Evolutionary conservation across 2,329 filamentous ascomycete species (phyloP).

Genomic region (Bipolaris bicolor): DNA sequence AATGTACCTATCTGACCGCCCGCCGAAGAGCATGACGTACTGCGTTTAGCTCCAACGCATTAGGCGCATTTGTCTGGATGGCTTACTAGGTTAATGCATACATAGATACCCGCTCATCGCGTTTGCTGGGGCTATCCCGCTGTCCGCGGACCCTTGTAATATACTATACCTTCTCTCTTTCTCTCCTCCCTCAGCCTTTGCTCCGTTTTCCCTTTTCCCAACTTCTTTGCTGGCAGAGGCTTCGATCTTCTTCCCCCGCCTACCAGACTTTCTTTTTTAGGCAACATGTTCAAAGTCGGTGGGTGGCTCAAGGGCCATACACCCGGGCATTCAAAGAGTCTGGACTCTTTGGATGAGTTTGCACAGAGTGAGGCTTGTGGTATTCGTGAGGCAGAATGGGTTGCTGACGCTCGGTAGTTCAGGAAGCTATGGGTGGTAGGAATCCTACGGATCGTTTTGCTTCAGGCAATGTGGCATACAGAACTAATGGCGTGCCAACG

Average conservation of each 20-base stretch:
- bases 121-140: constrained; percentile 2
- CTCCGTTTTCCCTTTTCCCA: background rate
- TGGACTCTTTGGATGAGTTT: constrained; percentile 64
- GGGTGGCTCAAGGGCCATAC: constrained; percentile 48
- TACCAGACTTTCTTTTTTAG: background rate
- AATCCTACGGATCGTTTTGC: background rate
- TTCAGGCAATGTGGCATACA: background rate
- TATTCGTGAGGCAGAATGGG: background rate
- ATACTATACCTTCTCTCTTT: background rate
- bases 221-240: background rate
- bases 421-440: constrained; percentile 56
- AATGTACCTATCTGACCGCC: constrained; percentile 4
- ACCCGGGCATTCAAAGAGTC: constrained; percentile 58
- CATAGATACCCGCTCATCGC: constrained; percentile 9
- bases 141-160: background rate
- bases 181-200: background rate
- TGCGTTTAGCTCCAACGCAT: constrained; percentile 23
- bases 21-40: constrained; percentile 24
- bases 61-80: constrained; percentile 17
- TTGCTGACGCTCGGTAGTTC: constrained; percentile 44
- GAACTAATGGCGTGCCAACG: constrained; percentile 38
- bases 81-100: constrained; percentile 10
- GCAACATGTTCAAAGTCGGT: constrained; percentile 43
- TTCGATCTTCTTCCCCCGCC: background rate
- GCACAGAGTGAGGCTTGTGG: constrained; percentile 55